phyloP scores from a whole-genome alignment of 2,329 filamentous ascomycete genomes.

The Microdochium paspali region DNA sequence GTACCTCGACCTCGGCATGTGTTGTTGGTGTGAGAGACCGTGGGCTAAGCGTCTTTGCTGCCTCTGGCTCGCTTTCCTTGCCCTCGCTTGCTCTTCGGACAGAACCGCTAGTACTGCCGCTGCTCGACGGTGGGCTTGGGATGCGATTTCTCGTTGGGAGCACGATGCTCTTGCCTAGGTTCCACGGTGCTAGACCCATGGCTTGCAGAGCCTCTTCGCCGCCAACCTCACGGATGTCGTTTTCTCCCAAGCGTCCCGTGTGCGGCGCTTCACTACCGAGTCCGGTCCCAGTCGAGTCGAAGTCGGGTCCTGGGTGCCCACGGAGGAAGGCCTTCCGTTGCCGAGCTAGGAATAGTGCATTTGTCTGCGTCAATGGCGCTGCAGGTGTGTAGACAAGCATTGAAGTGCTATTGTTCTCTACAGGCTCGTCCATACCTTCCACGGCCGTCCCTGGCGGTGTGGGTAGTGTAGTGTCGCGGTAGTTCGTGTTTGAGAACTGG shows the following conservation, averaged over 20 bases:
- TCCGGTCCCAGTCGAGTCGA: slow-evolving; percentile 41
- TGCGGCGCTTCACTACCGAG: slow-evolving; percentile 42
- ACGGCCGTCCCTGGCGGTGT: slow-evolving; percentile 7
- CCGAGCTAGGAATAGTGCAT: slow-evolving; percentile 45
- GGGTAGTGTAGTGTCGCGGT: slow-evolving; percentile 21
- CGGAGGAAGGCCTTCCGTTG: slow-evolving; percentile 47
- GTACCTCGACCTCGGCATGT: slow-evolving; percentile 39
- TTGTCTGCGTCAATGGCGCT: slow-evolving; percentile 46
- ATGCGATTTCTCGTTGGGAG: slow-evolving; percentile 6
- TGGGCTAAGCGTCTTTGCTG: slow-evolving; percentile 11
- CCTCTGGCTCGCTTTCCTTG: slow-evolving; percentile 10
- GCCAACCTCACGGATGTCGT: slow-evolving; percentile 40
- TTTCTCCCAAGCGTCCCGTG: slow-evolving; percentile 35
- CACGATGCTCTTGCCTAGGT: slow-evolving; percentile 22
- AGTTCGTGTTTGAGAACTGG: slow-evolving; percentile 33
- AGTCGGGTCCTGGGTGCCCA: slow-evolving; percentile 44
- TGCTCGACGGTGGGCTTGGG: slow-evolving; percentile 3
- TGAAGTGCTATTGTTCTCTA: slow-evolving; percentile 19
- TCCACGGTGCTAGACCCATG: slow-evolving; percentile 49
- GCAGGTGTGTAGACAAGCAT: slow-evolving; percentile 47
- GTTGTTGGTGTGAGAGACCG: slow-evolving; percentile 16
- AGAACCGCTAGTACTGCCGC: slow-evolving; percentile 5
- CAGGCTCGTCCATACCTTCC: slow-evolving; percentile 3
- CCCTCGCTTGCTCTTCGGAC: slow-evolving; percentile 11
- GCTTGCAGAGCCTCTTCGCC: slow-evolving; percentile 41